phyloP scores from a whole-genome alignment of 257 asterid species.

The Ocimum tenuiflorum region DNA sequence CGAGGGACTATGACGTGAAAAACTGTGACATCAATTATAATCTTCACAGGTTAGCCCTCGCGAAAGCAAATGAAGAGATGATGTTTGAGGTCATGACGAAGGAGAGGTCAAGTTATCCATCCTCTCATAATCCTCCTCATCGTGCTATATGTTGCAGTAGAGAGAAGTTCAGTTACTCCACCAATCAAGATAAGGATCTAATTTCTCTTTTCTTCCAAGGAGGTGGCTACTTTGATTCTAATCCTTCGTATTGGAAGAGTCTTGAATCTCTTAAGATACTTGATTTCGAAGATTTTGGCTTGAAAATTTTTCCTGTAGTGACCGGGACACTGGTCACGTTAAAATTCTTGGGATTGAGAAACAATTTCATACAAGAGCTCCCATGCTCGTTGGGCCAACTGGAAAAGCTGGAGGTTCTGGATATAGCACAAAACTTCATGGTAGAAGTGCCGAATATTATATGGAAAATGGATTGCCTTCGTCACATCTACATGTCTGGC shows the following conservation, averaged over 20 bases:
- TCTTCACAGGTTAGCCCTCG: background rate
- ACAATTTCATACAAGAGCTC: background rate
- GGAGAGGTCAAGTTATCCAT: background rate
- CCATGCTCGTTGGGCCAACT: constrained; percentile 11
- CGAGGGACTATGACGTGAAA: no score
- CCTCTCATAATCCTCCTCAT: background rate
- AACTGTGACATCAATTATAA: no score
- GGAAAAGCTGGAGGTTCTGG: constrained; percentile 1
- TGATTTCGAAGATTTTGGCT: constrained; percentile 10
- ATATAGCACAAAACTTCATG: no score
- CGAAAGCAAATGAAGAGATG: constrained; percentile 17
- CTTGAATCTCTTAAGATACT: constrained; percentile 5
- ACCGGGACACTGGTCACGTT: background rate
- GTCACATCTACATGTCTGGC: background rate
- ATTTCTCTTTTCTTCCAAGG: constrained; percentile 5
- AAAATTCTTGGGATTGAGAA: no score
- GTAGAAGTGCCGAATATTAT: no score
- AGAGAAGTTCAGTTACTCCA: no score
- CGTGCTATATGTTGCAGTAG: constrained; percentile 6
- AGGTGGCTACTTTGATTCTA: background rate
- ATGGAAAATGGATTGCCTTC: no score
- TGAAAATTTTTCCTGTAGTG: background rate
- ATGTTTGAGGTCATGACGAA: background rate
- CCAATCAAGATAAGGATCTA: background rate
- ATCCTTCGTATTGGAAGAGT: background rate